Percentiles rank a stretch among this genome's conserved stretches.
Conservation (phyloP, 2,329 filamentous ascomycete species). For the Calonectria pseudoturangicola region DNA sequence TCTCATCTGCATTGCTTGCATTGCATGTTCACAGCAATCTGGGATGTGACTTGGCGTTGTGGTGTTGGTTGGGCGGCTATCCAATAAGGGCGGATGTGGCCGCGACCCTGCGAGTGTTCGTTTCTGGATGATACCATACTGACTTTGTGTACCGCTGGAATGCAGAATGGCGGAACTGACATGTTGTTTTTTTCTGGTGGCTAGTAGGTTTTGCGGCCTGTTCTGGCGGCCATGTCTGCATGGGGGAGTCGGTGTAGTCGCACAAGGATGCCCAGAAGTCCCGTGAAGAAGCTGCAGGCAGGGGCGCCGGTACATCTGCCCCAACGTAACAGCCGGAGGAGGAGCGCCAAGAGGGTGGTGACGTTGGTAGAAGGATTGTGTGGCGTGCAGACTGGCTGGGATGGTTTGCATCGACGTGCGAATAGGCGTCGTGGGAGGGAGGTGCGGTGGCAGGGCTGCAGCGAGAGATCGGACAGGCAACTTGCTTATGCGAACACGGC, state of each 20-base stretch:
- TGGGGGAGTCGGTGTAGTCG: conserved; percentile 25
- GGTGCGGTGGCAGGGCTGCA: conserved; percentile 15
- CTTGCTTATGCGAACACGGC: conserved; percentile 11
- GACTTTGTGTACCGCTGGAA: conserved; percentile 10
- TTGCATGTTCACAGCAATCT: conserved; percentile 4
- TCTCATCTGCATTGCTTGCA: conserved; percentile 20
- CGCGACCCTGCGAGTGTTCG: not conserved
- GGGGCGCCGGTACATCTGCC: conserved; percentile 18
- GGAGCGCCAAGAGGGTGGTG: conserved; percentile 11
- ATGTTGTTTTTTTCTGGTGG: conserved; percentile 22
- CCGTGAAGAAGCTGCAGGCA: conserved; percentile 20
- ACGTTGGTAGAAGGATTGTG: conserved; percentile 3
- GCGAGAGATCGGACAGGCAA: not conserved
- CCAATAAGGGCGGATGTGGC: not conserved
- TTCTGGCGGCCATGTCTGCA: conserved; percentile 14
- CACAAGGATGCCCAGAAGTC: conserved; percentile 21
- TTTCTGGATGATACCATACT: not conserved
- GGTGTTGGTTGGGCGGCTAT: not conserved
- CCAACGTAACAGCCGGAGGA: conserved; percentile 26
- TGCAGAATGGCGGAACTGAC: conserved; percentile 21
- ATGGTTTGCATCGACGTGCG: conserved; percentile 16
- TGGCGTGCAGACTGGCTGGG: not conserved
- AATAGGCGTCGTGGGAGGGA: conserved; percentile 6
- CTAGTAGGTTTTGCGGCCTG: conserved; percentile 15
- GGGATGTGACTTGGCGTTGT: not conserved